Evolutionary conservation across 2,329 filamentous ascomycete species (phyloP), one percentile per base, ranked within the genome.

Genomic region (Boeremia lycopersici): DNA sequence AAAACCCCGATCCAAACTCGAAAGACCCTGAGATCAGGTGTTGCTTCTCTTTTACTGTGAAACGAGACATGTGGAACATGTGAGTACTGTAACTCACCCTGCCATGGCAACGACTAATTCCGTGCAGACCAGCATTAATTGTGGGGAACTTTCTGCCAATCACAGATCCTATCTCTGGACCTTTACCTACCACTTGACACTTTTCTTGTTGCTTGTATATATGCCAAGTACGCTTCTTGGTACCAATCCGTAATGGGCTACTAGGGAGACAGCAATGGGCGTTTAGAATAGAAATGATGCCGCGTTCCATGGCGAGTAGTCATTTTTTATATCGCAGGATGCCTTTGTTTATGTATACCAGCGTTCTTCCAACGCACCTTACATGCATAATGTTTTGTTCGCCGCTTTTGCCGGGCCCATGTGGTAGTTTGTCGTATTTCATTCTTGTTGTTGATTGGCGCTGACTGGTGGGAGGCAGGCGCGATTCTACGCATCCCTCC

Each of bases 41-140:
- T 74, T 98, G 93, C 74, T 99, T 99, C 76, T 98, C 93, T 0
- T 97, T 99, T 73, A 96, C 93, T 53, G 96, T 99, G 64, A 86
- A 92, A 67, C 87, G 93, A 70, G 95, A 99, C 78, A 90, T 91
- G 58, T 91, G 97, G 76, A 96, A 97, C 72, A 91, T 99, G 95
- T 97, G 79, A 83, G 93, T 78, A 26, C 8, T 15, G n/a, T 25
- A 12, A 12, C 11, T 28, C 1, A 4, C 9, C 26, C 8, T 25
- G 1, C 0, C 28, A 11, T 29, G 25, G 23, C 8, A 11, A 8
- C 19, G 42, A 48, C 77, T 82, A 60, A 81, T 55, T 10, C 11
- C 26, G 6, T 43, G 31, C 19, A 64, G 95, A 71, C 95, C 95
- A 46, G 92, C 91, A 46, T 81, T 99, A 61, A 99, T 99, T 69